These are phyloP conservation scores for Magnaporthales sp. DNA, from an alignment of 2,329 filamentous ascomycete genomes.

Conservation along the genomic window DNA sequence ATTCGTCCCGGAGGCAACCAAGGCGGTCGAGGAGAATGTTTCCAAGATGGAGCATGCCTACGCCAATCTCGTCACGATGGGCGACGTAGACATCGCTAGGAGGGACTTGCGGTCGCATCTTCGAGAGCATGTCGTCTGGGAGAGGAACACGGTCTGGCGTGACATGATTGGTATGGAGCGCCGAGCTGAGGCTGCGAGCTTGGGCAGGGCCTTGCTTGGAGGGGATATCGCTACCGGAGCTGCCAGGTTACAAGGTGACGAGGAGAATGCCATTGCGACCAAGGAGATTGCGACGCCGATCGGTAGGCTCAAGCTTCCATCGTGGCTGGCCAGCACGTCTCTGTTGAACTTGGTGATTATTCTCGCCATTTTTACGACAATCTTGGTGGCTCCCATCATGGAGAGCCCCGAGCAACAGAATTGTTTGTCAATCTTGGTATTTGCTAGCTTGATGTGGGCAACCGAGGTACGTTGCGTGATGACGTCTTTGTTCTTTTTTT, in stretches of 20 bases:
- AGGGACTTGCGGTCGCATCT: constrained; percentile 85
- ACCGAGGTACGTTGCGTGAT: constrained; percentile 59
- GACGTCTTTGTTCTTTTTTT: background rate
- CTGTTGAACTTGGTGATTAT: constrained; percentile 69
- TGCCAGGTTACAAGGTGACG: constrained; percentile 76
- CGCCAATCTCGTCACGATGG: constrained; percentile 71
- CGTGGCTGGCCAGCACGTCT: constrained; percentile 76
- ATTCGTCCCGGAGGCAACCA: constrained; percentile 67
- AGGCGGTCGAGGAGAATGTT: constrained; percentile 63
- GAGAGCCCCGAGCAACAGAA: constrained; percentile 86
- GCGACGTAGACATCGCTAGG: constrained; percentile 67
- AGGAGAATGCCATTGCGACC: constrained; percentile 49
- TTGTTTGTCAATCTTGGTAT: constrained; percentile 85
- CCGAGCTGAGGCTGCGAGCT: constrained; percentile 85
- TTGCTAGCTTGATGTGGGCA: constrained; percentile 92
- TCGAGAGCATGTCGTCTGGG: constrained; percentile 96
- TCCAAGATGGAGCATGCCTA: constrained; percentile 70
- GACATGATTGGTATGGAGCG: constrained; percentile 98
- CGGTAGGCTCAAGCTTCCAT: constrained; percentile 65
- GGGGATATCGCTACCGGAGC: constrained; percentile 33
- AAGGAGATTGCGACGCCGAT: constrained; percentile 73
- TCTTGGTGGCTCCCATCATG: constrained; percentile 77
- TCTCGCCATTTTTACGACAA: constrained; percentile 60
- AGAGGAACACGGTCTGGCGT: constrained; percentile 96
- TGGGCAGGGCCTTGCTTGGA: constrained; percentile 79